Conservation (phyloP, 371 early-diverging fungal genomes). For the Mortierella sp. region DNA sequence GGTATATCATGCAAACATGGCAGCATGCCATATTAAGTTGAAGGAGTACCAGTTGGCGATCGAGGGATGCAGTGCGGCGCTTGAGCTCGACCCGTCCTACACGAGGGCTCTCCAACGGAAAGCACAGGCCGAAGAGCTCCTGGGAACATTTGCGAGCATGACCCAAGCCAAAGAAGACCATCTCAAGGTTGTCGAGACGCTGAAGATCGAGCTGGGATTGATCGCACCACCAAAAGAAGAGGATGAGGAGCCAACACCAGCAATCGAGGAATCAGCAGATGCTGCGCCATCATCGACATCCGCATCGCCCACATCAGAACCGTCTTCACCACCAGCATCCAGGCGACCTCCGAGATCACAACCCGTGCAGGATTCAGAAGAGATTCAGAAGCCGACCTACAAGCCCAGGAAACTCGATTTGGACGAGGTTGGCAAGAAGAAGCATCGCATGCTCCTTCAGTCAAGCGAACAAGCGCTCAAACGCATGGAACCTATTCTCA, state of each 20-base stretch:
- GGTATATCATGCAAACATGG: conserved; percentile 75
- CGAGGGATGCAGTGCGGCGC: conserved; percentile 76
- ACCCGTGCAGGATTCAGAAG: background rate
- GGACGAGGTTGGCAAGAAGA: conserved; percentile 38
- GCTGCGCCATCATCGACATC: background rate
- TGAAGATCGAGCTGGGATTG: conserved; percentile 46
- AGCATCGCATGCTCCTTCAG: conserved; percentile 42
- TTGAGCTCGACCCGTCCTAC: conserved; percentile 82
- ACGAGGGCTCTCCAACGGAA: conserved; percentile 89
- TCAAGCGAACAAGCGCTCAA: conserved; percentile 51
- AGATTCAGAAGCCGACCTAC: background rate
- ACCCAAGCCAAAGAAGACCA: conserved; percentile 74
- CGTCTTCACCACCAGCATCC: conserved; percentile 4
- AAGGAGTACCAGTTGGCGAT: conserved; percentile 69
- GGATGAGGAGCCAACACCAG: background rate
- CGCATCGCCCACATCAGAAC: background rate
- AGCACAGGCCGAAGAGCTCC: conserved; percentile 84
- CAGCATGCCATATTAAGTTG: conserved; percentile 77
- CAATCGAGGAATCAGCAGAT: background rate
- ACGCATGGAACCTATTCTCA: conserved; percentile 42
- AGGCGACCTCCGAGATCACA: background rate
- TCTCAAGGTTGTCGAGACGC: conserved; percentile 50
- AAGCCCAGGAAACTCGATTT: conserved; percentile 31
- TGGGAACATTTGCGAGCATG: conserved; percentile 66
- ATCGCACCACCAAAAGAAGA: conserved; percentile 51